These are phyloP conservation scores for Poa pratensis DNA, from an alignment of 176 grass and related monocot genomes.

Conservation along the genomic window DNA sequence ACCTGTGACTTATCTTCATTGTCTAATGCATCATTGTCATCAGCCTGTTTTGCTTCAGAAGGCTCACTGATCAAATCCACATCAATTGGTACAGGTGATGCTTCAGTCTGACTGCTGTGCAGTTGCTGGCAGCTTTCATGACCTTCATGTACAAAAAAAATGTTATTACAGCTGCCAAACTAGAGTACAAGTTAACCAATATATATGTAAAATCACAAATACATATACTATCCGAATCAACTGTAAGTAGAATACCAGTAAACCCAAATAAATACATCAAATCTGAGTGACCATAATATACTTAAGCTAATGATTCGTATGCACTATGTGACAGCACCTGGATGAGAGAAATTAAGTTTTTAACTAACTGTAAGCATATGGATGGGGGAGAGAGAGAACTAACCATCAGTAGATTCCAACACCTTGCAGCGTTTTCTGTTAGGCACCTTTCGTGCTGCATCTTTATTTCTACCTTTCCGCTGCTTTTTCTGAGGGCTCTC, in stretches of 20 bases:
- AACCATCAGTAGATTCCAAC: constrained; percentile 56
- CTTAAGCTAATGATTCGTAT: constrained; percentile 2
- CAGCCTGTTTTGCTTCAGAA: constrained; percentile 38
- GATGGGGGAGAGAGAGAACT: not conserved
- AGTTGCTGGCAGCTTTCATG: constrained; percentile 38
- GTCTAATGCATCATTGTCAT: constrained; percentile 39
- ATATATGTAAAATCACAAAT: constrained; percentile 29
- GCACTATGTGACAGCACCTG: constrained; percentile 1
- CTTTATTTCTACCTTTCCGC: constrained; percentile 53
- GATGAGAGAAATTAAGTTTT: not conserved
- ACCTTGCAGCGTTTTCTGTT: constrained; percentile 61
- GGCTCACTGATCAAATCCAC: constrained; percentile 37
- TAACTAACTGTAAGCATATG: constrained; percentile 29
- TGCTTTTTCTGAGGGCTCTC: constrained; percentile 68
- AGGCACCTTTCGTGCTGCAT: constrained; percentile 45
- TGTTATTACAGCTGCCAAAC: constrained; percentile 3
- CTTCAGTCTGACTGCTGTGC: constrained; percentile 35
- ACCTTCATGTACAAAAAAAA: constrained; percentile 47
- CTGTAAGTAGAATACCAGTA: not conserved
- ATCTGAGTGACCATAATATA: not conserved
- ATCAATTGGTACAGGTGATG: constrained; percentile 27
- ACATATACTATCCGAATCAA: constrained; percentile 4
- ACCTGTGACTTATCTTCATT: constrained; percentile 45
- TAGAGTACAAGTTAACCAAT: constrained; percentile 18
- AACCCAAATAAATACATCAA: constrained; percentile 16